Base-by-base conservation (phyloP, 164 flowering plant genomes). In the Nelumbo lutea region DNA sequence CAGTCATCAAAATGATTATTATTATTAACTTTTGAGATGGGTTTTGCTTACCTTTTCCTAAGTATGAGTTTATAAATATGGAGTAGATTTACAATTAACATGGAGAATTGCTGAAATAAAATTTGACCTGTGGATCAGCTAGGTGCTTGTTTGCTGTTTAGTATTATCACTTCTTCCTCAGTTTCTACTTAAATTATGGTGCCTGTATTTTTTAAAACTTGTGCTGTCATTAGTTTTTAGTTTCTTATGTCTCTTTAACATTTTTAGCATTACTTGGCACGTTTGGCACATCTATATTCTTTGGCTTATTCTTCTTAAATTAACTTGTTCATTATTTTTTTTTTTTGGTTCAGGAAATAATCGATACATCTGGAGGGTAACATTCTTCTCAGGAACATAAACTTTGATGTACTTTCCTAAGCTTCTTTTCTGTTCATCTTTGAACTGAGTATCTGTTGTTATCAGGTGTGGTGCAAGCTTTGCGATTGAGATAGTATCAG, bases 331-430 rank as follows among this genome's bases (percentile, higher is more conserved):
- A 60, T 14, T 44, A 53, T 56, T 60, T 15, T 44, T 40, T 64
- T 75, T 72, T 13, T 71, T 58, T 72, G 50, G 68, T 80, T 64
- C 97, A 91, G 98, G 96, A 86, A 76, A 92, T 91, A 51, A 71
- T 82, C 8, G 98, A 94, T 75, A 89, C 93, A 27, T 94, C 97
- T 64, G 98, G 97, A 73, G 98, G 98, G 98, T 93, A 81, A 84
- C 91, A 79, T 58, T 42, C 66, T 57, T 69, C 44, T 55, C 38
- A 1, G 5, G 44, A 27, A 9, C 51, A 47, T 10, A 15, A 65
- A 44, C 52, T 53, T 38, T 13, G 43, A 62, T 1, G 55, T 55
- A 2, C 58, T 9, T 15, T 27, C 70, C 27, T 5, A 1, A 50
- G 3, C 5, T 47, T 42, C 44, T 15, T 61, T 13, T 48, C 11